Evolutionary conservation across 768 basidiomycete genomes (phyloP), one percentile per base, ranked within the genome.

Genomic region (Tricholoma terreum): DNA sequence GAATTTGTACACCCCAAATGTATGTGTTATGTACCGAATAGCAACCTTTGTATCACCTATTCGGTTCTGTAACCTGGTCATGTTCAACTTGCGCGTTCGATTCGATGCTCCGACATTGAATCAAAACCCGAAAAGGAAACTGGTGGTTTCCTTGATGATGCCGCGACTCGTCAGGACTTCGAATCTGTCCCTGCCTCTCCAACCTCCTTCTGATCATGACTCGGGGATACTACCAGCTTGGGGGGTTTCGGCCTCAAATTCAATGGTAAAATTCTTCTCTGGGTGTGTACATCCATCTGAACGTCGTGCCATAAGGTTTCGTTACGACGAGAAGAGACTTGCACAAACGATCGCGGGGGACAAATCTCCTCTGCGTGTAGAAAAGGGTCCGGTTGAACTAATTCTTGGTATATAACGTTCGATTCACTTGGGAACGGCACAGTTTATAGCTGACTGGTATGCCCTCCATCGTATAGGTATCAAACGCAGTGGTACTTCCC

Each of bases 401-500:
- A 61, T 80, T 27, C 66, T 82, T 33, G 81, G 81, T 82, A 59
- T 45, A 48, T 22, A 3, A 27, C 6, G 19, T 27, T 6, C 4
- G 12, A 9, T 30, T 8, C 27, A 17, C 3, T 30, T 48, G n/a
- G 6, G 21, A 43, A 21, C 10, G n/a, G 2, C 49, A 19, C 8
- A 27, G 24, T 27, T 1, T 24, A 8, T 19, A 19, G 21, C 9
- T 38, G 14, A 36, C 34, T 21, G 19, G 27, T 36, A 15, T n/a
- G 6, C 36, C 36, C 14, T 6, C 36, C 10, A 27, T 50, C 27
- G 11, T 42, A 21, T 53, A 83, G 82, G 81, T 12, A 74, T 83
- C 21, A 74, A 75, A 48, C 69, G 54, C 5, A 67, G 60, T 1
- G 82, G 81, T 0, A 75, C 76, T 1, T 77, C 80, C 0, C 79